Percentiles rank a stretch among this genome's conserved stretches.
These are phyloP conservation scores for Citrus mangshanensis DNA, from an alignment of 345 rosid genomes.

Conservation along the genomic window DNA sequence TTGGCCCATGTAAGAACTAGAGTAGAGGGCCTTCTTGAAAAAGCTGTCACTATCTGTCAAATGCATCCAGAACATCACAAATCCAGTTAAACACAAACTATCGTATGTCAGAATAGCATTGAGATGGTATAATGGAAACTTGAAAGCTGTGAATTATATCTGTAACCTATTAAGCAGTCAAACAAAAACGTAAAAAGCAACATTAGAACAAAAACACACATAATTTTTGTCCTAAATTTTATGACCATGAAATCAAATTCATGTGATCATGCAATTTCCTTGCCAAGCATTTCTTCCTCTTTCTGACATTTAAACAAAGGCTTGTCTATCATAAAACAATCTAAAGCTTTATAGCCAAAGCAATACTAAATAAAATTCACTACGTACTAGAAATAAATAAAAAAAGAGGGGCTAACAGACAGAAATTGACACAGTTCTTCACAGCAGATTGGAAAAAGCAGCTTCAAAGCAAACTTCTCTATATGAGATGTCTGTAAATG, in stretches of 20 bases:
- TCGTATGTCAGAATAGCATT: neutral
- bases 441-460: neutral
- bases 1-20: neutral
- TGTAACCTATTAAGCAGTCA: neutral
- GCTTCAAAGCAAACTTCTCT: conserved; percentile 1
- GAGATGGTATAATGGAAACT: neutral
- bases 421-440: neutral
- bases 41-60: neutral
- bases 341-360: neutral
- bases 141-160: neutral
- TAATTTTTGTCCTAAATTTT: neutral
- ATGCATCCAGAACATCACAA: neutral
- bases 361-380: neutral
- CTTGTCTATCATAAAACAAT: neutral
- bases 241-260: neutral
- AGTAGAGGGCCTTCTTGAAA: neutral
- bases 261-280: neutral
- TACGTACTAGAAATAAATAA: neutral
- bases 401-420: neutral
- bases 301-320: neutral
- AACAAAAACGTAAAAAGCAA: neutral
- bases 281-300: neutral
- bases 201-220: neutral
- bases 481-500: neutral
- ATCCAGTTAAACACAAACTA: neutral